A percentile compares a stretch with the other conserved stretches of the same genome.
Conservation (phyloP, 1,284 basidiomycete species). For the Puccinia polysora region DNA sequence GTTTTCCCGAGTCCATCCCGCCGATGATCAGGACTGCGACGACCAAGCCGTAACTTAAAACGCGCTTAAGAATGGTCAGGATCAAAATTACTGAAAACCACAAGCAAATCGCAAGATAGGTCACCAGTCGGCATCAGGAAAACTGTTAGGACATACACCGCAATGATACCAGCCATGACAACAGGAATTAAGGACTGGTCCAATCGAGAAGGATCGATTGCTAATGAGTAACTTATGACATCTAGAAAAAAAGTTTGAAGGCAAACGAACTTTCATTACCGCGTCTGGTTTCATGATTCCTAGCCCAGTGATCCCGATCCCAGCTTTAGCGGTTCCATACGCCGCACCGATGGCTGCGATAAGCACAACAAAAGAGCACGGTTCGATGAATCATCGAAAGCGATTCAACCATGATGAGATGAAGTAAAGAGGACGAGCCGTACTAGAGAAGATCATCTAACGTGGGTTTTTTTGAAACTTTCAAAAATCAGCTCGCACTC, state of each 20-base stretch:
- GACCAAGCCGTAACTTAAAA: constrained; percentile 53
- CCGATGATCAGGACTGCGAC: constrained; percentile 48
- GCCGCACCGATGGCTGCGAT: constrained; percentile 75
- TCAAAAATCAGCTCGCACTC: neutral
- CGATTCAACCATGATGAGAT: neutral
- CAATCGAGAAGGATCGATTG: constrained; percentile 14
- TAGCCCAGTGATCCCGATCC: constrained; percentile 94
- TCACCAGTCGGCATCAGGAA: neutral
- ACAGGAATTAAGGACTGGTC: constrained; percentile 94
- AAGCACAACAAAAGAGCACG: neutral
- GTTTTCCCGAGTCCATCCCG: constrained; percentile 41
- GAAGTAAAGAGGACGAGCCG: neutral
- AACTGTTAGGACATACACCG: constrained; percentile 53
- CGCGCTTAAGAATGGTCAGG: constrained; percentile 10
- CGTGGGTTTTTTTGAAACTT: neutral
- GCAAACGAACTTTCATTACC: constrained; percentile 77
- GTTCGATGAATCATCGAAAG: neutral
- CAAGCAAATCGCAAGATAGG: neutral
- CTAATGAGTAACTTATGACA: neutral
- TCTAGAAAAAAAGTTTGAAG: neutral
- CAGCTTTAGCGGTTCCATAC: constrained; percentile 93
- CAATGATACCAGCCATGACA: constrained; percentile 98
- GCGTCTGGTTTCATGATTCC: constrained; percentile 93
- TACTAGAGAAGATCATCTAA: constrained; percentile 44
- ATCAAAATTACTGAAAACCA: neutral